Conservation (phyloP, 169 alveolate species). For the Plasmodium knowlesi region DNA sequence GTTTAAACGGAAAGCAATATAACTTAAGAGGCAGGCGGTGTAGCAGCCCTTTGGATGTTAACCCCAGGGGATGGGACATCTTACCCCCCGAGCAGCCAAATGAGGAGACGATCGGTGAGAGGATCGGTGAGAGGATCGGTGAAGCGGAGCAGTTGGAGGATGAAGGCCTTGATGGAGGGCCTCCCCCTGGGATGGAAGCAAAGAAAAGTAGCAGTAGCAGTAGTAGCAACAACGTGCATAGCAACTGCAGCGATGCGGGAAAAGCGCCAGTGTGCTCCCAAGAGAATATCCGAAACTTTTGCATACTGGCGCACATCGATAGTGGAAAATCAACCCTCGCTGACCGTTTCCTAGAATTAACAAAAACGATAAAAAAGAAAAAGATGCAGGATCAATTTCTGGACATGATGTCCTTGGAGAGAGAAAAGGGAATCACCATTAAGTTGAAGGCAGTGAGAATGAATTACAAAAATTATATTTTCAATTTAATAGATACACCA, state of each 20-base stretch:
- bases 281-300: conserved; percentile 89
- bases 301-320: conserved; percentile 97
- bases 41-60: neutral
- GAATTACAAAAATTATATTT: conserved; percentile 86
- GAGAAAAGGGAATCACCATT: conserved; percentile 94
- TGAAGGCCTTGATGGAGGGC: neutral
- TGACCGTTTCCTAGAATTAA: conserved; percentile 91
- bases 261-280: neutral
- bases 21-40: neutral
- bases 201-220: neutral
- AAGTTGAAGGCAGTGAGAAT: conserved; percentile 87
- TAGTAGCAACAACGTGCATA: neutral
- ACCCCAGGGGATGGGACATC: neutral
- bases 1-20: neutral
- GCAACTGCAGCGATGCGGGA: neutral
- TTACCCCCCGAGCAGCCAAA: neutral
- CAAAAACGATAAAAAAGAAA: conserved; percentile 81
- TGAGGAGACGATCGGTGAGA: neutral
- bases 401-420: conserved; percentile 92
- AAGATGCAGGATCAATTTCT: conserved; percentile 81
- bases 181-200: neutral
- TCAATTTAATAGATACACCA: conserved; percentile 97
- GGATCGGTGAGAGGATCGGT: neutral
- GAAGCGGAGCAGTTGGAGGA: neutral
- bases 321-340: conserved; percentile 96